phyloP scores from a whole-genome alignment of 495 filamentous ascomycete genomes.

The Lasiosphaeria miniovina region DNA sequence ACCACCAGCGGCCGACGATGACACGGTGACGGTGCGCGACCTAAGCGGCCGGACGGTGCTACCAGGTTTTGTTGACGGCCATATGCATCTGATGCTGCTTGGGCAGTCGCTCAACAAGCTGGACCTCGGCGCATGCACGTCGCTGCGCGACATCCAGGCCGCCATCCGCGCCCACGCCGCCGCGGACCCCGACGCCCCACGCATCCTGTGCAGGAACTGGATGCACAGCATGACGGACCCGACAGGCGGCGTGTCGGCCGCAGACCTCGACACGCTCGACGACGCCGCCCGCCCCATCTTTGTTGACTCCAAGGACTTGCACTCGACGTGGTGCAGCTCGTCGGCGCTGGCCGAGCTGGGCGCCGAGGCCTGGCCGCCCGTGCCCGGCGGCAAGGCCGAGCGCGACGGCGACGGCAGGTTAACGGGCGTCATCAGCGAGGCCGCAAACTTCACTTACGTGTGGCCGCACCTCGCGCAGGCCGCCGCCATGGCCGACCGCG shows the following conservation, averaged over 20 bases:
- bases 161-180: conserved; percentile 50
- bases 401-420: conserved; percentile 50
- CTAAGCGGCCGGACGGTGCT: conserved; percentile 49
- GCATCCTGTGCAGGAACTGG: conserved; percentile 58
- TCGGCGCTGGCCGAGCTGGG: conserved; percentile 53
- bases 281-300: conserved; percentile 53
- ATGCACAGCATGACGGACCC: conserved; percentile 55
- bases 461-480: conserved; percentile 58
- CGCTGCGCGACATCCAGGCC: conserved; percentile 51
- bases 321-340: conserved; percentile 61
- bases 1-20: conserved; percentile 30
- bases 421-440: conserved; percentile 57
- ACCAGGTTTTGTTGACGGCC: conserved; percentile 64
- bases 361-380: conserved; percentile 45
- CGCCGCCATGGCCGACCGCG: conserved; percentile 51
- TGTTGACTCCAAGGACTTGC: conserved; percentile 61
- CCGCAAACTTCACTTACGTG: conserved; percentile 53
- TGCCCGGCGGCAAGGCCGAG: conserved; percentile 56
- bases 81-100: conserved; percentile 61
- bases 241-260: conserved; percentile 44
- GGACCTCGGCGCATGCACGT: conserved; percentile 51
- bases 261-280: conserved; percentile 57
- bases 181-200: conserved; percentile 45
- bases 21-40: conserved; percentile 35
- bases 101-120: conserved; percentile 58